These are phyloP conservation scores for Posidonia oceanica DNA, from an alignment of 116 monocot genomes.

Conservation along the genomic window DNA sequence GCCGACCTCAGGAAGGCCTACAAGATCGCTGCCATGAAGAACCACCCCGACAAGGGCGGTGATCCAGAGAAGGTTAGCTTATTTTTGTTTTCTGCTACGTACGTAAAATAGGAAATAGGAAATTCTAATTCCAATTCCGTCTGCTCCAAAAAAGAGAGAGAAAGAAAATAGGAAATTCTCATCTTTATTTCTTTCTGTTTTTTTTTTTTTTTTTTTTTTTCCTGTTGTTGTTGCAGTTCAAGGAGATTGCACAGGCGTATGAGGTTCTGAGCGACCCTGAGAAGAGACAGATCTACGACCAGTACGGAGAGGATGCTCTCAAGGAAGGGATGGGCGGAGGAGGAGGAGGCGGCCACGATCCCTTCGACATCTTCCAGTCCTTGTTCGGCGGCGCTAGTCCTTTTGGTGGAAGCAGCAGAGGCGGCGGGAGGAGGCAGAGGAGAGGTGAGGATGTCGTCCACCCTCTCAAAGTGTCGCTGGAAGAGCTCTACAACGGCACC, in stretches of 20 bases:
- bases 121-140: no score
- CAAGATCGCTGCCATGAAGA: slow-evolving; percentile 41
- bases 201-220: no score
- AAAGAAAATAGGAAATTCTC: no score
- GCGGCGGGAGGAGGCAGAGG: slow-evolving; percentile 53
- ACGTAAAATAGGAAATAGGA: no score
- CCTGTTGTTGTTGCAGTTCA: no score
- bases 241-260: no score
- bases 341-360: slow-evolving; percentile 72
- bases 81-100: no score
- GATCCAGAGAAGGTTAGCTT: slow-evolving; percentile 49
- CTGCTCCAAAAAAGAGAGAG: no score
- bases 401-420: slow-evolving; percentile 81
- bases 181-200: no score
- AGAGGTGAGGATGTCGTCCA: slow-evolving; percentile 92
- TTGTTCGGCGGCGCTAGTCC: slow-evolving; percentile 77
- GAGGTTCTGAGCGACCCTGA: no score
- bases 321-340: slow-evolving; percentile 97
- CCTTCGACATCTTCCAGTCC: slow-evolving; percentile 94
- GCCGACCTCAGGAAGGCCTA: no score
- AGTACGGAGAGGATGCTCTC: slow-evolving; percentile 97
- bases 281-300: slow-evolving; percentile 69
- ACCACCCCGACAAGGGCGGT: slow-evolving; percentile 65
- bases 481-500: slow-evolving; percentile 81
- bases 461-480: slow-evolving; percentile 79